Evolutionary conservation across 768 basidiomycete genomes (phyloP).

Genomic region (Peribolospora baueri): DNA sequence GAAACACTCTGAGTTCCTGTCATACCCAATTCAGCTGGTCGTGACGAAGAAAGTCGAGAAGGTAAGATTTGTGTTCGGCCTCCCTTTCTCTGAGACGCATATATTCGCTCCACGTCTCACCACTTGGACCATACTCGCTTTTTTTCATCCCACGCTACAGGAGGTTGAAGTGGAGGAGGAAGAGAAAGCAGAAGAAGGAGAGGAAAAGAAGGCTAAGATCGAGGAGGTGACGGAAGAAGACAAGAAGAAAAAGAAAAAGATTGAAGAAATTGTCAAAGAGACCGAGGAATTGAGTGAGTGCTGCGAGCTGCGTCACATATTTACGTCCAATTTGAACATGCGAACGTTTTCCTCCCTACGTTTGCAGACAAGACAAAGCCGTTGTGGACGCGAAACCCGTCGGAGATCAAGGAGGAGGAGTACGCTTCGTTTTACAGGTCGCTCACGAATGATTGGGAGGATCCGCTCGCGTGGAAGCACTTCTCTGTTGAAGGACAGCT

Average conservation of each 20-base stretch:
- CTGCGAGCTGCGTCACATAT: too few species aligned
- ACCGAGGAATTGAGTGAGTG: conserved; percentile 64
- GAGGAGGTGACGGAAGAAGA: conserved; percentile 63
- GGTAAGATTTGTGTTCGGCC: conserved; percentile 24
- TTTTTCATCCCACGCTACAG: too few species aligned
- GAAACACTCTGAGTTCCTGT: conserved; percentile 99
- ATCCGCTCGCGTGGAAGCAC: conserved; percentile 97
- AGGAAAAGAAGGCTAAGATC: conserved; percentile 30
- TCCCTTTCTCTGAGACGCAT: too few species aligned
- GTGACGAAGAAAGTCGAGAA: conserved; percentile 99
- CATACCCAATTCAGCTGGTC: conserved; percentile 94
- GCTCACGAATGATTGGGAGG: conserved; percentile 99
- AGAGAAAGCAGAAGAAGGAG: conserved; percentile 16
- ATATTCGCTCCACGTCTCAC: too few species aligned
- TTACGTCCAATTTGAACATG: too few species aligned
- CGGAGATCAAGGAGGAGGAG: conserved; percentile 76
- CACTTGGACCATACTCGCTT: too few species aligned
- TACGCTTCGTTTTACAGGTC: conserved; percentile 97
- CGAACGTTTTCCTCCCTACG: too few species aligned
- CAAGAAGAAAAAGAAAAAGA: conserved; percentile 52
- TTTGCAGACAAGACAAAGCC: conserved; percentile 81
- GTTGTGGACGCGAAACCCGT: conserved; percentile 96
- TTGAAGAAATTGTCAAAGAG: conserved; percentile 63
- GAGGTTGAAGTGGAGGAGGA: conserved; percentile 31
- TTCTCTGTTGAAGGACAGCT: conserved; percentile 99